These are phyloP conservation scores for Linnemannia zychae DNA, from an alignment of 192 early-diverging fungal genomes.

Conservation along the genomic window DNA sequence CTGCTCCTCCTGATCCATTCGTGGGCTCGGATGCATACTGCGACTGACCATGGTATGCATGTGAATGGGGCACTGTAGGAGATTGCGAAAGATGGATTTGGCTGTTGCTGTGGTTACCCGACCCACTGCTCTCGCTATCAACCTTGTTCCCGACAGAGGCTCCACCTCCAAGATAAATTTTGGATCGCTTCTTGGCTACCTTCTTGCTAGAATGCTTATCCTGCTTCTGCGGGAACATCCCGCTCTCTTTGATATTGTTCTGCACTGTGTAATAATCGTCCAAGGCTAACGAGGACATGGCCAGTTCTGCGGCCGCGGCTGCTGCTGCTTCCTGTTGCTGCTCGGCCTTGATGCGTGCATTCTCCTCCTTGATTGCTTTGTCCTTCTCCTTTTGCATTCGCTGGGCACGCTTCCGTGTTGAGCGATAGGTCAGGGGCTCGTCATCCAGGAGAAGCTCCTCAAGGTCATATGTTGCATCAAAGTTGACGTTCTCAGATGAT, in stretches of 20 bases:
- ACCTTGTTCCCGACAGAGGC: slow-evolving; percentile 9
- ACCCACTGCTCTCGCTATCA: slow-evolving; percentile 23
- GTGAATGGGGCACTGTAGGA: background rate
- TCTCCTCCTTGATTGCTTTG: slow-evolving; percentile 63
- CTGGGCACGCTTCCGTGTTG: slow-evolving; percentile 43
- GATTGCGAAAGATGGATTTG: slow-evolving; percentile 31
- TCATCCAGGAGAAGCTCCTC: slow-evolving; percentile 81
- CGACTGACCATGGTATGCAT: slow-evolving; percentile 4
- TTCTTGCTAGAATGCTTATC: slow-evolving; percentile 15
- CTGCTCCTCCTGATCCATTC: background rate
- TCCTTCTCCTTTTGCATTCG: slow-evolving; percentile 55
- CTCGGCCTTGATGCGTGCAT: slow-evolving; percentile 50
- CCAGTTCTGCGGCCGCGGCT: slow-evolving; percentile 30
- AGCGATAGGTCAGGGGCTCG: slow-evolving; percentile 67
- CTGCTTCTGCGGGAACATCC: slow-evolving; percentile 7
- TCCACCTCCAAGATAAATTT: slow-evolving; percentile 19
- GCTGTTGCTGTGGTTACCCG: slow-evolving; percentile 38
- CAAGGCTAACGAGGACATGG: slow-evolving; percentile 17
- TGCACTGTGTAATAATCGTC: slow-evolving; percentile 12
- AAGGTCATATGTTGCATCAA: slow-evolving; percentile 82
- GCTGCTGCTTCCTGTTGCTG: slow-evolving; percentile 23
- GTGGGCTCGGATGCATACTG: slow-evolving; percentile 3
- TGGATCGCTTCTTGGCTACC: slow-evolving; percentile 32
- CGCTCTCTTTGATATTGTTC: slow-evolving; percentile 3
- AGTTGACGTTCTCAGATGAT: slow-evolving; percentile 70